Percentiles rank a stretch among this genome's conserved stretches.
Evolutionary conservation across 345 rosid species (phyloP).

Genomic region (Acer saccharum): DNA sequence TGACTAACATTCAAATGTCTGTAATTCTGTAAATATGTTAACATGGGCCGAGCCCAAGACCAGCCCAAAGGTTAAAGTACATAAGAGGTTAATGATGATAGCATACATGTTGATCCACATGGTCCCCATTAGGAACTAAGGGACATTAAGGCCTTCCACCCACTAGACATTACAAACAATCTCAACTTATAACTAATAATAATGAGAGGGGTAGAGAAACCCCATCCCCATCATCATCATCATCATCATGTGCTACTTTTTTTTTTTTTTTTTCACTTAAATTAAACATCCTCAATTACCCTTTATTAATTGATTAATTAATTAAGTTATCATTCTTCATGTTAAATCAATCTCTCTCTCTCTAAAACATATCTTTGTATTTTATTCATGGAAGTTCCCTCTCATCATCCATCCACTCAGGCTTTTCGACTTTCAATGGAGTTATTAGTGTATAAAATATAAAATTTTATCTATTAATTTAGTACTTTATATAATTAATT

Average conservation of each 20-base stretch:
- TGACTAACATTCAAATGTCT: too few species aligned
- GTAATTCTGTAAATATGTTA: too few species aligned
- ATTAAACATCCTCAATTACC: constrained; percentile 3
- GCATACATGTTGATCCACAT: constrained; percentile 46
- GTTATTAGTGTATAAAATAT: too few species aligned
- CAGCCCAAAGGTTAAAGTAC: too few species aligned
- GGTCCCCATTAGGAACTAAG: constrained; percentile 45
- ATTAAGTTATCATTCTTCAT: background rate
- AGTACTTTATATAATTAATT: background rate
- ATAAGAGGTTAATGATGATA: constrained; percentile 20
- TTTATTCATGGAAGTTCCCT: background rate
- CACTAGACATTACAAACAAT: constrained; percentile 28
- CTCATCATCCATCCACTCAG: constrained; percentile 7
- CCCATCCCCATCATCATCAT: constrained; percentile 23
- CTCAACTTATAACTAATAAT: constrained; percentile 3
- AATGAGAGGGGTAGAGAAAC: background rate
- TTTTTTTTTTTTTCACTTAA: background rate
- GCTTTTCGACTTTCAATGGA: background rate
- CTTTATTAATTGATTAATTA: constrained; percentile 10
- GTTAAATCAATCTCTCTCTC: constrained; percentile 14
- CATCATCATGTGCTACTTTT: constrained; percentile 21
- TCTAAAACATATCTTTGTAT: background rate
- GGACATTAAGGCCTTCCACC: constrained; percentile 41
- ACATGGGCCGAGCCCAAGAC: too few species aligned
- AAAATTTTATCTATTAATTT: too few species aligned